Evolutionary conservation across 179 eudicot species (phyloP), one percentile per base, ranked within the genome.

Genomic region (Beta corolliflora): DNA sequence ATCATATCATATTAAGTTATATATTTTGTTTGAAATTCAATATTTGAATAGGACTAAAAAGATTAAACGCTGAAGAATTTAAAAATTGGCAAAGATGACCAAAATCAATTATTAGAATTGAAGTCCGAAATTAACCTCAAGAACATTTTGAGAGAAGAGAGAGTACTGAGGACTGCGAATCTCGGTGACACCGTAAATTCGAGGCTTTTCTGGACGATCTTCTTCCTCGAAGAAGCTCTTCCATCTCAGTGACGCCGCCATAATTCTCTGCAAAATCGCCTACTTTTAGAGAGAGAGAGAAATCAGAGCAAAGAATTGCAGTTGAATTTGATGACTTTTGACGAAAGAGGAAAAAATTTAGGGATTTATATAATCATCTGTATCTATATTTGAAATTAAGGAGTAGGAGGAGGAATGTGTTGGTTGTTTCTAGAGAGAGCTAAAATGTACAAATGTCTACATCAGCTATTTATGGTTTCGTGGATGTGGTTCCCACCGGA

Each of bases 121-220:
- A 72, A 25, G 9, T 5, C 7, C 36, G 16, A 60, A 6, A 54
- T 31, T n/a, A n/a, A 48, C 94, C 93, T 91, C 83, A 58, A 95
- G 92, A 77, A 87, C 85, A 72, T 89, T 87, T 31, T 90, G 90
- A 23, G 93, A 86, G 80, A 95, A 91, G 78, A 91, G 89, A 67
- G 94, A 88, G 83, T 89, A 89, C 53, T 85, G 80, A 63, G 99
- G 99, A 54, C 91, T 88, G 46, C 98, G 88, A 85, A 95, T 89
- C 81, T 93, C 99, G 9, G 98, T 94, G 77, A 94, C 92, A 11
- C 98, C 99, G 73, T 70, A 95, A 4, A 85, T 79, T 18, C 98
- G 85, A 5, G 99, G 98, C 88, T 95, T 95, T 65, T 95, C 99
- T 0, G 98, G 99, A n/a, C 99, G 93, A 80, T 95, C 99, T 82